Evolutionary conservation across 2,329 filamentous ascomycete genomes (phyloP), one percentile per base, ranked within the genome.

Genomic region (Corinectria fuckeliana): DNA sequence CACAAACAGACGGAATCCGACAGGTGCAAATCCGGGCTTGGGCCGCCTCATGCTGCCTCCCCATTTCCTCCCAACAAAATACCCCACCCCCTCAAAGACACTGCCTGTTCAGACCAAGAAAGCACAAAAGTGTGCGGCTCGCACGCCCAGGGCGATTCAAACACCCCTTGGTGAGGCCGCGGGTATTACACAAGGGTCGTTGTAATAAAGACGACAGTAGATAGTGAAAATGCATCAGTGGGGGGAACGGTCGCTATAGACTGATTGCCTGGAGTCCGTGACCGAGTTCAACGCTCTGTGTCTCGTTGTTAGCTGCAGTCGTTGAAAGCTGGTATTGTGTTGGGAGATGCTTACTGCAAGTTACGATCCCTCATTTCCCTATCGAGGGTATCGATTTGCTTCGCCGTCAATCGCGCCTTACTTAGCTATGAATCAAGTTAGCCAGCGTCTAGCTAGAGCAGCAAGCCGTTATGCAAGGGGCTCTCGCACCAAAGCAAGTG

Each of bases 401-500:
- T 82, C 36, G 79, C 76, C 59, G 77, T 78, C 48, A 78, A 60
- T 38, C 77, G 76, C 66, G 76, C 79, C 67, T 80, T 80, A 71
- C 76, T 80, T 57, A 82, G 72, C 80, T 82, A 51, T 58, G 59
- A 16, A 18, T 52, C 11, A 45, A 11, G 62, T 71, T 69, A 75
- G 69, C 58, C 28, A 42, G 18, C 11, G 18, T 42, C 50, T 26
- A 48, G 8, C 38, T 10, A 34, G 21, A 50, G 49, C 50, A 58
- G 61, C 49, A 65, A 62, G 57, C 60, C 54, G 75, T 74, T 74
- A 79, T 77, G 74, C 76, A 79, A 76, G 77, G 81, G 81, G 77
- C 75, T 76, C 72, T 80, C 87, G 82, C 84, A 89, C 87, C 86
- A 84, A 85, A 79, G 86, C 86, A 77, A 89, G 81, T 76, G 86